Evolutionary conservation across 345 rosid genomes (phyloP).

Genomic region (Toxicodendron radicans): DNA sequence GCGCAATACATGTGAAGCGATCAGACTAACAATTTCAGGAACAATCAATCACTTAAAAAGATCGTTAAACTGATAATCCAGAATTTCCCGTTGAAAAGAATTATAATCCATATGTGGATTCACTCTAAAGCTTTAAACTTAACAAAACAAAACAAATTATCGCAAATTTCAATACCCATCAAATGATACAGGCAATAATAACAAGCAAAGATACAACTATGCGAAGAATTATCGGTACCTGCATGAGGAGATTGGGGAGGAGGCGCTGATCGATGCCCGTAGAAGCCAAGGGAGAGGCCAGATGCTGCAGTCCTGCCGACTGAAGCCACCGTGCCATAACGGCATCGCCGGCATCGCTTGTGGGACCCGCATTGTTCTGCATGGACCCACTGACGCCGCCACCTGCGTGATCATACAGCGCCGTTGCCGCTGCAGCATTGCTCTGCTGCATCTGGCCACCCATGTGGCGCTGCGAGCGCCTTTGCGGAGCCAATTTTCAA

Average conservation of each 20-base stretch:
- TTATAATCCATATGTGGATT: not conserved
- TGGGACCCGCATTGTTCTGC: constrained; percentile 57
- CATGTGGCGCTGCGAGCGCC: constrained; percentile 99
- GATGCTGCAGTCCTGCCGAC: constrained; percentile 99
- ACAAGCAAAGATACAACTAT: not conserved
- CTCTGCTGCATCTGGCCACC: constrained; percentile 99
- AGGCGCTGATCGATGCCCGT: constrained; percentile 75
- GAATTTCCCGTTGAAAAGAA: not conserved
- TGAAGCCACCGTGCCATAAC: constrained; percentile 99
- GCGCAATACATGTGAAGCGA: not conserved
- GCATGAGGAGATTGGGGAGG: constrained; percentile 89
- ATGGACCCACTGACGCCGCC: constrained; percentile 42
- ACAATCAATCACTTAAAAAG: not conserved
- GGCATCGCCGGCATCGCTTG: constrained; percentile 83
- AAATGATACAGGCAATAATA: not conserved
- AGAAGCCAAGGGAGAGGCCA: constrained; percentile 93
- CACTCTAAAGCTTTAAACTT: not conserved
- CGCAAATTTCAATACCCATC: not conserved
- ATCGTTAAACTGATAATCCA: not conserved
- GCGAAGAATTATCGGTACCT: constrained; percentile 44
- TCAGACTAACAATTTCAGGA: not conserved
- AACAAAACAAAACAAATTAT: too few species aligned
- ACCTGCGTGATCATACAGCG: constrained; percentile 57
- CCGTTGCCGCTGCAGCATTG: constrained; percentile 81
- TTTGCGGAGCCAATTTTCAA: constrained; percentile 98